Base-by-base conservation (phyloP, 164 flowering plant genomes). In the Piper betle region DNA sequence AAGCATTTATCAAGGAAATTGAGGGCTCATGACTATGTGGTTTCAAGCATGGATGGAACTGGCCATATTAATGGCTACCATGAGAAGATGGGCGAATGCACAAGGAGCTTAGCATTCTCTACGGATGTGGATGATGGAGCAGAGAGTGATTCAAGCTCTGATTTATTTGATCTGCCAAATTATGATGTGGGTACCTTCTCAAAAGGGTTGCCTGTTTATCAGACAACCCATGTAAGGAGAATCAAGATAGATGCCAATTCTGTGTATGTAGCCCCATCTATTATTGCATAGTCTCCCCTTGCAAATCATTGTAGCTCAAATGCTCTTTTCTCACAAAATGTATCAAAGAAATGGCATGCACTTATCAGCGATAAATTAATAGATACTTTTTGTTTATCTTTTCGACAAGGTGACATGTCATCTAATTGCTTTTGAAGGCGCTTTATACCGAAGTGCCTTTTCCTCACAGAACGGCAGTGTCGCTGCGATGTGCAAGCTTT, bases 111-210 rank as follows among this genome's bases (percentile, higher is more conserved):
- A 15, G 71, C 55, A 40, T 72, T 69, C 39, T 56, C 13, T 53
- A 58, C 50, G 53, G 73, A 62, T 33, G 68, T 58, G 9, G 91
- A 81, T 62, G 88, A 77, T 68, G 91, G 84, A 10, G 58, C 60
- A 40, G 91, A 90, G 17, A 91, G 95, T 72, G 98, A 91, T 72
- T 82, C 98, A 66, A 88, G 98, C 65, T 92, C 98, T 60, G 98
- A 92, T 81, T 74, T 92, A 66, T 92, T 92, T 67, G 98, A 92
- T 72, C 68, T 92, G 68, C 85, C 79, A 52, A 87, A 82, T 64
- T 78, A 79, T 75, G 92, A 85, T 25, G 69, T 86, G 75, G 85
- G 80, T 68, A 73, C 63, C 42, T 81, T 66, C 56, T 78, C 84
- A 25, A 83, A 73, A 71, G 91, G 81, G 0, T 57, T 91, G 67